Conservation (phyloP, 164 flowering plant genomes). For the Houttuynia cordata region DNA sequence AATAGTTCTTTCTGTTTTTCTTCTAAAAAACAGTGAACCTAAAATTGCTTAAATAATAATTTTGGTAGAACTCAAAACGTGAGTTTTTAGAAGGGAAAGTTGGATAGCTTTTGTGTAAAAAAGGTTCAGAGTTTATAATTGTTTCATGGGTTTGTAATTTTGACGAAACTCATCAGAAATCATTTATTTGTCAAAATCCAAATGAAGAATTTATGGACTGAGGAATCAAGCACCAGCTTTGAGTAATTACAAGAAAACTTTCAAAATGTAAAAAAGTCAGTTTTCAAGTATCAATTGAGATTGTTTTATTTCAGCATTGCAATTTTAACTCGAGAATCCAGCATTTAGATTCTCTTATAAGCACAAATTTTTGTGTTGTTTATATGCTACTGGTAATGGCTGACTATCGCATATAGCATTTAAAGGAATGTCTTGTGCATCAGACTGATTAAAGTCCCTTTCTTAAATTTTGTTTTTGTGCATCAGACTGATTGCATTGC, state of each 20-base stretch:
- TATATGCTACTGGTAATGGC: not conserved
- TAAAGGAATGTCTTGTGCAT: not conserved
- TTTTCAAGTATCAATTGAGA: not conserved
- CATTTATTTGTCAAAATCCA: too few relatives aligned
- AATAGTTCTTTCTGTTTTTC: too few relatives aligned
- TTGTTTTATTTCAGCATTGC: not conserved
- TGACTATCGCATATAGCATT: not conserved
- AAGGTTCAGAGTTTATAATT: too few relatives aligned
- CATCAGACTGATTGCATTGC: slow-evolving; percentile 86
- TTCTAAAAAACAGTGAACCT: too few relatives aligned
- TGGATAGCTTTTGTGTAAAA: too few relatives aligned
- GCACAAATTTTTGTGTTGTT: not conserved
- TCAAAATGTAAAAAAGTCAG: not conserved
- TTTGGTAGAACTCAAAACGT: too few relatives aligned
- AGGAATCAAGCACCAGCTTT: not conserved
- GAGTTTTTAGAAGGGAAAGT: too few relatives aligned
- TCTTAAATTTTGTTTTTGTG: not conserved
- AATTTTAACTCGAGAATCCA: not conserved
- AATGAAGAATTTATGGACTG: too few relatives aligned
- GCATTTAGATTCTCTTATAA: not conserved
- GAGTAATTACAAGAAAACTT: not conserved
- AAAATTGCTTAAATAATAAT: too few relatives aligned
- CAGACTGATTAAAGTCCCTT: not conserved
- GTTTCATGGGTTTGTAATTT: too few relatives aligned
- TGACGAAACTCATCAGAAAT: too few relatives aligned